Base-by-base conservation (phyloP, 305 asterid species). In the Fraxinus sp. region DNA sequence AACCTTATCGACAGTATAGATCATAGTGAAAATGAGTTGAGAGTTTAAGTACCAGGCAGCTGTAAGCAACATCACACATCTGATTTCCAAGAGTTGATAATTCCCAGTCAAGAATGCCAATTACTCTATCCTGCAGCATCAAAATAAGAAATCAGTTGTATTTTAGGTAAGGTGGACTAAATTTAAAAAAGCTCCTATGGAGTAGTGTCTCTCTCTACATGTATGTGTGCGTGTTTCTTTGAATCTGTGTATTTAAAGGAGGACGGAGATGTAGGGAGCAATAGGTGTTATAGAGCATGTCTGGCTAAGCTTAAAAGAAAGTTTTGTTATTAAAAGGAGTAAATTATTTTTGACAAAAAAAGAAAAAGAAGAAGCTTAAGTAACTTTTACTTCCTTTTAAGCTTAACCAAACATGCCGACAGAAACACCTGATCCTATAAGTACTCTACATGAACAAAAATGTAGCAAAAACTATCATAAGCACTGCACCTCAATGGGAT, bases 21-120 rank as follows among this genome's bases (percentile, higher is more conserved):
- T 24, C 26, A 24, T 24, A 77, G 39, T 66, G 3, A 59, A 74
- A 86, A 75, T 35, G 49, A 76, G 55, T 46, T n/a, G n/a, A 70
- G 79, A 81, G 83, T 44, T 30, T 35, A 76, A 80, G 74, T 94
- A 96, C 99, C 99, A 93, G 57, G 90, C 95, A 89, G 90, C 97
- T 94, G 88, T 91, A 88, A 11, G 99, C 98, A 89, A 96, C 95
- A 74, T 96, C 99, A 49, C 94, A 92, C 98, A 96, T 94, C 86
- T 96, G 98, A 90, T 94, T 96, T 77, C 98, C 99, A 71, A 96
- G 87, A 33, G 99, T 96, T 52, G 99, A 94, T 55, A 96, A 88
- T 84, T 96, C 99, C 99, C 98, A 96, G 84, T 96, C 99, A 74
- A 96, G 92, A 84, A 96, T 88, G 74, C 98, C 99, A 72, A 96